phyloP scores from a whole-genome alignment of 441 rosid genomes.

The Flueggea neowawraea region DNA sequence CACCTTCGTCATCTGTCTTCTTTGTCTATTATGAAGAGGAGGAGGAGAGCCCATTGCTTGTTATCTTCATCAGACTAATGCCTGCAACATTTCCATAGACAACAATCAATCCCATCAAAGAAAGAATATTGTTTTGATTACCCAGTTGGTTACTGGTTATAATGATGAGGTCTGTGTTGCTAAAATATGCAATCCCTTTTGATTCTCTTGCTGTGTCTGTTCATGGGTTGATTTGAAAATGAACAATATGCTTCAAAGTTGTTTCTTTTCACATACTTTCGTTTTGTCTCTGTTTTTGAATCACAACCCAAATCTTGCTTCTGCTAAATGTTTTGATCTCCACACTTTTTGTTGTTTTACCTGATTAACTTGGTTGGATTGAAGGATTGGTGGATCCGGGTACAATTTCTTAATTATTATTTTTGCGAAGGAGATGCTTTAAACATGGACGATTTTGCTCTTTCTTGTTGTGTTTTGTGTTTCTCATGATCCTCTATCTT shows the following conservation, averaged over 20 bases:
- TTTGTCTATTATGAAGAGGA: not conserved
- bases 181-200: not conserved
- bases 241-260: not conserved
- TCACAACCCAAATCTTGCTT: conserved; percentile 6
- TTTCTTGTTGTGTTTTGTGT: not conserved
- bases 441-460: not conserved
- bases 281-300: not conserved
- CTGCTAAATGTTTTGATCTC: not conserved
- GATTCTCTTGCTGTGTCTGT: not conserved
- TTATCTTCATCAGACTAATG: not conserved
- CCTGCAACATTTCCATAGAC: not conserved
- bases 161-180: conserved; percentile 29
- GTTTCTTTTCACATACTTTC: not conserved
- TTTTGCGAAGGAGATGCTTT: not conserved
- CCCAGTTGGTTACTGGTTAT: conserved; percentile 10
- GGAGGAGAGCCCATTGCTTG: not conserved
- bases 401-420: not conserved
- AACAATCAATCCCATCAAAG: not conserved
- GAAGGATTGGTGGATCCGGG: conserved; percentile 8
- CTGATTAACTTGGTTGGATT: not conserved
- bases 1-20: not conserved
- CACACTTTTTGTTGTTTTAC: not conserved
- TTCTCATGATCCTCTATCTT: not conserved
- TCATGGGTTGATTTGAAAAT: not conserved
- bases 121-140: not conserved